Base-by-base conservation (phyloP, 1,284 basidiomycete genomes). In the Xanthoconium separans region DNA sequence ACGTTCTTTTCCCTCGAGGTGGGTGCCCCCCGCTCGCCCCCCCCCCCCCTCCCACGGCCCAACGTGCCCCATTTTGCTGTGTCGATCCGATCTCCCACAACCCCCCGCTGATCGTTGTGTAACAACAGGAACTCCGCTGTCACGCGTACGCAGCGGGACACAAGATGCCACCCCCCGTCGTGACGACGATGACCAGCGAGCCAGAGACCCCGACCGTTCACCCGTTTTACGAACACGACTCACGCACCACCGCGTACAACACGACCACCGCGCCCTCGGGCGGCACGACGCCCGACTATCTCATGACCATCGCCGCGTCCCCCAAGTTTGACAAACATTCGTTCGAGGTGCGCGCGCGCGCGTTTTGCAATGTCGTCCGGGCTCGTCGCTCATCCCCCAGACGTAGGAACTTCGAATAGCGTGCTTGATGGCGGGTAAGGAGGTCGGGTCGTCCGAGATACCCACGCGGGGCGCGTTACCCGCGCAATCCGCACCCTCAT, bases 1-100 rank as follows among this genome's bases (percentile, higher is more conserved):
- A 53, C 39, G 5, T 50, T 31, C n/a, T 76, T 68, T 49, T 75
- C 71, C 11, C 65, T 65, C 54, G 75, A 77, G 69, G 76, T 77
- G 48, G 54, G 69, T 66, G 7, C 27, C 42, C 29, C 42, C 34
- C 31, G 45, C 30, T 43, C 27, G 31, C 27, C 39, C 9, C 30
- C 7, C 13, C n/a, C n/a, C n/a, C n/a, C n/a, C n/a, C n/a, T n/a
- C 12, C 2, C 37, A 30, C 31, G 44, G 16, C 47, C 36, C 51
- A 48, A 44, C 44, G n/a, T 37, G 27, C 36, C 10, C 36, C 9
- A 4, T 34, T 39, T 39, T 37, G 5, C 20, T n/a, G 6, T 50
- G 44, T 12, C 27, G 27, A 27, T 47, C n/a, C 42, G 29, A 15
- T 20, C 16, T 44, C 34, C 2, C 45, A 46, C 42, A 22, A 22